These are phyloP conservation scores for Knoxdaviesia capensis DNA, from an alignment of 2,329 filamentous ascomycete species.

Conservation along the genomic window DNA sequence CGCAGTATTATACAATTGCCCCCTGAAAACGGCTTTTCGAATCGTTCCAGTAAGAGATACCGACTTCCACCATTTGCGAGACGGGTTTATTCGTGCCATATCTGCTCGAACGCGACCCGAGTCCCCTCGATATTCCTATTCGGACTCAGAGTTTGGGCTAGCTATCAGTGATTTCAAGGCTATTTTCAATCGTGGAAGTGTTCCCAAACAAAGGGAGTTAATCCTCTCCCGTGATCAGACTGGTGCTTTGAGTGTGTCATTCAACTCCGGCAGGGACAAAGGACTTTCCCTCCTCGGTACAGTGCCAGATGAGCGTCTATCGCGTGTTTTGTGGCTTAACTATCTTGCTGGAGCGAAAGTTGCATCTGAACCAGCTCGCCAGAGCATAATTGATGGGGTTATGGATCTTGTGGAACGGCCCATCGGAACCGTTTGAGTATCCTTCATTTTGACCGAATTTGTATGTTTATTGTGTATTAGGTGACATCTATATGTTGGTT, in stretches of 20 bases:
- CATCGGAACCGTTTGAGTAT: constrained; percentile 51
- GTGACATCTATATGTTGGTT: no score
- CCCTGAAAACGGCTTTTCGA: constrained; percentile 45
- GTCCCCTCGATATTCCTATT: constrained; percentile 26
- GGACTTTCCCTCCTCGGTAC: constrained; percentile 41
- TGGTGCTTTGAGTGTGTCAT: constrained; percentile 49
- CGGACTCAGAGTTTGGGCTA: constrained; percentile 56
- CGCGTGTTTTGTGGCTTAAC: constrained; percentile 68
- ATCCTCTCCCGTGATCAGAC: constrained; percentile 45
- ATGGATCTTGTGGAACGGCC: constrained; percentile 78
- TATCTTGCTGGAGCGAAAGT: constrained; percentile 78
- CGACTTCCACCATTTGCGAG: constrained; percentile 79
- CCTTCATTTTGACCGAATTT: no score
- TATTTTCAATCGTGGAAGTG: constrained; percentile 62
- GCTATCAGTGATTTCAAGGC: constrained; percentile 61
- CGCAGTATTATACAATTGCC: constrained; percentile 19
- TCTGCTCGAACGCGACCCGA: constrained; percentile 41
- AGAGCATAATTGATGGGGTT: constrained; percentile 69
- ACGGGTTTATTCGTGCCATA: constrained; percentile 77
- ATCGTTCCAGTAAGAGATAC: constrained; percentile 86
- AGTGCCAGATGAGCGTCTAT: constrained; percentile 61
- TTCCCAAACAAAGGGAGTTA: constrained; percentile 64
- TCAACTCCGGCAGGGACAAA: constrained; percentile 29
- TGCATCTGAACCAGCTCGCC: constrained; percentile 62
- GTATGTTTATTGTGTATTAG: no score